These are phyloP conservation scores for Penicillium sumatraense DNA, from an alignment of 2,329 filamentous ascomycete genomes.

Conservation along the genomic window DNA sequence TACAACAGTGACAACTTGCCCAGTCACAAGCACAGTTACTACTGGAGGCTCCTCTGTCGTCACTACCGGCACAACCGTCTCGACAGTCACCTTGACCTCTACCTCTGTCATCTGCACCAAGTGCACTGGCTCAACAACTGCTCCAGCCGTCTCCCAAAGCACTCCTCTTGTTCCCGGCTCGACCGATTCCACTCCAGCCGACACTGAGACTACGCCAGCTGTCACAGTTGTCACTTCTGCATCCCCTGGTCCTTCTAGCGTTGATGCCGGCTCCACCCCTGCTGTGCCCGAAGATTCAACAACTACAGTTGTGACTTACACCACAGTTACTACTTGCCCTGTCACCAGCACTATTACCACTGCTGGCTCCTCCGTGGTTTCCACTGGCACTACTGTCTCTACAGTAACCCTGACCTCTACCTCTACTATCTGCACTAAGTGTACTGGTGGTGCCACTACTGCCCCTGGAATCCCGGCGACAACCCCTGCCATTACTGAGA, in stretches of 20 bases:
- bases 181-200: neutral
- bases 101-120: constrained; percentile 29
- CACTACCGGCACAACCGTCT: constrained; percentile 61
- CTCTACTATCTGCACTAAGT: constrained; percentile 14
- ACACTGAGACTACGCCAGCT: neutral
- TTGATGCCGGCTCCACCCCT: constrained; percentile 16
- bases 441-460: constrained; percentile 8
- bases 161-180: too few species aligned
- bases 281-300: constrained; percentile 19
- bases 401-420: constrained; percentile 35
- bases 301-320: constrained; percentile 32
- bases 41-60: constrained; percentile 49
- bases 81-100: constrained; percentile 46
- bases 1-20: constrained; percentile 36
- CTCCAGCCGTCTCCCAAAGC: too few species aligned
- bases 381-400: constrained; percentile 59
- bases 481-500: constrained; percentile 27
- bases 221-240: constrained; percentile 14
- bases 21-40: constrained; percentile 39
- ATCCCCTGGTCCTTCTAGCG: constrained; percentile 2
- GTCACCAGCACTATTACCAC: constrained; percentile 43
- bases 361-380: constrained; percentile 55
- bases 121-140: constrained; percentile 16
- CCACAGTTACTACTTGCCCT: constrained; percentile 37
- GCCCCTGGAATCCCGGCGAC: neutral